These are phyloP conservation scores for Terana coerulea DNA, from an alignment of 768 basidiomycete species.

Conservation along the genomic window DNA sequence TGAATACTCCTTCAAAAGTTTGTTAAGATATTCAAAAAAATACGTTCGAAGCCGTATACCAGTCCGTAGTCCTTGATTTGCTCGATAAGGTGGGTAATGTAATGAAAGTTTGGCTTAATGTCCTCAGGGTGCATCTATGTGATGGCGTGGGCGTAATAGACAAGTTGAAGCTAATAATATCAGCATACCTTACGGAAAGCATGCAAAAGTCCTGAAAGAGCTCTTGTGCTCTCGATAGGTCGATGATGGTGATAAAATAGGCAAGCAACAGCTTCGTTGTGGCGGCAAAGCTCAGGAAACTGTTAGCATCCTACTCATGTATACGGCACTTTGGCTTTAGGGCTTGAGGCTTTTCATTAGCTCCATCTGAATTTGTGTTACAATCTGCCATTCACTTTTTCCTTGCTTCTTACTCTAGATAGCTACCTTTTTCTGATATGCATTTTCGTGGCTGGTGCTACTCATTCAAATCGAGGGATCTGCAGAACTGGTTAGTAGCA, in stretches of 20 bases:
- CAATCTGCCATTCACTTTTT: background rate
- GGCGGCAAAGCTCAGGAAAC: constrained; percentile 15
- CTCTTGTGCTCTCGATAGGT: constrained; percentile 7
- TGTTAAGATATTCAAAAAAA: constrained; percentile 29
- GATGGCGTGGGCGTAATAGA: background rate
- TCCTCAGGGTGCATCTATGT: constrained; percentile 16
- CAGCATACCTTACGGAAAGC: constrained; percentile 9
- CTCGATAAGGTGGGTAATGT: constrained; percentile 17
- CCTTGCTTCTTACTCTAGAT: background rate
- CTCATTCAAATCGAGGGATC: constrained; percentile 17
- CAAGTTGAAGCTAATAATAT: background rate
- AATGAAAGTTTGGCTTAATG: constrained; percentile 25
- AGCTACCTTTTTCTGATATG: background rate
- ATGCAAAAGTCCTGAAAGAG: constrained; percentile 10
- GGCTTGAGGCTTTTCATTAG: background rate
- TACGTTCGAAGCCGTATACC: constrained; percentile 29
- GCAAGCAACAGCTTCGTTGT: constrained; percentile 20
- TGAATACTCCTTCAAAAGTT: constrained; percentile 25
- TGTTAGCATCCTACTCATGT: constrained; percentile 8
- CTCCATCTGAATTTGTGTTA: background rate
- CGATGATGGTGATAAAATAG: constrained; percentile 4
- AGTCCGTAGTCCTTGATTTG: constrained; percentile 26
- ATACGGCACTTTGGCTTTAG: constrained; percentile 9
- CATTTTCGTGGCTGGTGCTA: constrained; percentile 1
- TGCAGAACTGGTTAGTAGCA: background rate